These are phyloP conservation scores for Dactylellina parvicollis DNA, from an alignment of 2,329 filamentous ascomycete genomes.

Conservation along the genomic window DNA sequence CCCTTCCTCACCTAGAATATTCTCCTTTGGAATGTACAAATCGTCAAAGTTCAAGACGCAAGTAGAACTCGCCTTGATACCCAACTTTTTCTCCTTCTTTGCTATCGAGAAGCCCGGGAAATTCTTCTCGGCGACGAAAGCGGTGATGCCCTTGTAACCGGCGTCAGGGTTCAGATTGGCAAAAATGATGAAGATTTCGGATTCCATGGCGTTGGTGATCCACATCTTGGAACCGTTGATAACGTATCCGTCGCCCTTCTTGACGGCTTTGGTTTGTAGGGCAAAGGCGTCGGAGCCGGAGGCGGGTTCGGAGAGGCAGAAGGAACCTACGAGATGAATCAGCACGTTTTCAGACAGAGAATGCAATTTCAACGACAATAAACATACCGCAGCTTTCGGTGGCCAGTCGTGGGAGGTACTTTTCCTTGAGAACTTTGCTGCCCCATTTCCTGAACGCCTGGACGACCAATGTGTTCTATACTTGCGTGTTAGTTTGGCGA, in stretches of 20 bases:
- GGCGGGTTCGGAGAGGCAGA: slow-evolving; percentile 90
- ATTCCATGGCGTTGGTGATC: slow-evolving; percentile 98
- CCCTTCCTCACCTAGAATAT: slow-evolving; percentile 86
- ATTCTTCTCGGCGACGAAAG: slow-evolving; percentile 92
- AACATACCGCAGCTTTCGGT: slow-evolving; percentile 78
- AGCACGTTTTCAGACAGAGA: background rate
- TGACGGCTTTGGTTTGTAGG: slow-evolving; percentile 85
- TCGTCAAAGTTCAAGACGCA: slow-evolving; percentile 98
- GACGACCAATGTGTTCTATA: slow-evolving; percentile 87
- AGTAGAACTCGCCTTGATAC: slow-evolving; percentile 93
- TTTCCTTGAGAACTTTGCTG: slow-evolving; percentile 78
- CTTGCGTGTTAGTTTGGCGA: background rate
- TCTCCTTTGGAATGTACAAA: slow-evolving; percentile 85
- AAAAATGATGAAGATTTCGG: slow-evolving; percentile 95
- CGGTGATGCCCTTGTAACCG: slow-evolving; percentile 96
- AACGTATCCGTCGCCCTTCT: slow-evolving; percentile 78
- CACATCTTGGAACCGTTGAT: slow-evolving; percentile 98
- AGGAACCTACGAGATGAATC: slow-evolving; percentile 65
- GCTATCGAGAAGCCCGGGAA: slow-evolving; percentile 90
- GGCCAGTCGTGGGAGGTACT: slow-evolving; percentile 87
- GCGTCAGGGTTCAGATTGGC: slow-evolving; percentile 91
- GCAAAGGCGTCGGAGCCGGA: slow-evolving; percentile 97
- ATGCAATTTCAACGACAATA: slow-evolving; percentile 35
- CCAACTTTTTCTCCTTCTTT: slow-evolving; percentile 99
- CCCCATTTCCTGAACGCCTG: slow-evolving; percentile 89